phyloP scores from a whole-genome alignment of 2,329 filamentous ascomycete species.

The Aspergillus intermedius region DNA sequence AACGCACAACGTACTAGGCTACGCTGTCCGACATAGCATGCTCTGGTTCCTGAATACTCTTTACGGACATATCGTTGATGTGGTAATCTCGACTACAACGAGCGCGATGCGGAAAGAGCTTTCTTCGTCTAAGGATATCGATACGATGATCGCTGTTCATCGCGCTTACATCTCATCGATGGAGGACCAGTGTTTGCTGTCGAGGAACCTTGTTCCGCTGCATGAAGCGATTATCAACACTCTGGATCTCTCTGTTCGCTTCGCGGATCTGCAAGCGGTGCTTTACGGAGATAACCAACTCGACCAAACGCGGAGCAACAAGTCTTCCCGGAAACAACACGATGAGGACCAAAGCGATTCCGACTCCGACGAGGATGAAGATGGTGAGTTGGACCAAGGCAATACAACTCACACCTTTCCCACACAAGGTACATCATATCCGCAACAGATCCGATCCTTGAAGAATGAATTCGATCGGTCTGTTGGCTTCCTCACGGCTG shows the following conservation, averaged over 20 bases:
- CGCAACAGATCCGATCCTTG: slow-evolving; percentile 51
- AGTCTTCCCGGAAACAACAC: slow-evolving; percentile 2
- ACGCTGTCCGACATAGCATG: slow-evolving; percentile 57
- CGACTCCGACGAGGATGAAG: slow-evolving; percentile 26
- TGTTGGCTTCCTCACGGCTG: slow-evolving; percentile 64
- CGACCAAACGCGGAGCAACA: slow-evolving; percentile 19
- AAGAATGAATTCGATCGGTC: slow-evolving; percentile 58
- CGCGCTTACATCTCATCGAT: slow-evolving; percentile 56
- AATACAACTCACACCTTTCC: slow-evolving; percentile 36
- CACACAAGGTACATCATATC: slow-evolving; percentile 39
- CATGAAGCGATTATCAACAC: slow-evolving; percentile 66
- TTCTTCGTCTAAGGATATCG: slow-evolving; percentile 61
- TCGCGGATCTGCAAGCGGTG: slow-evolving; percentile 54
- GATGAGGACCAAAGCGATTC: slow-evolving; percentile 20
- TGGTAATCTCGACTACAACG: slow-evolving; percentile 61
- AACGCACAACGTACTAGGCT: slow-evolving; percentile 31
- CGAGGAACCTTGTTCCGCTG: slow-evolving; percentile 62
- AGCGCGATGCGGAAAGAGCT: slow-evolving; percentile 54
- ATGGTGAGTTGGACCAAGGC: slow-evolving; percentile 27
- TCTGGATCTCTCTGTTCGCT: slow-evolving; percentile 65
- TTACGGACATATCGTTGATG: slow-evolving; percentile 67
- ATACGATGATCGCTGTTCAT: slow-evolving; percentile 71
- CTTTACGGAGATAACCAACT: slow-evolving; percentile 33
- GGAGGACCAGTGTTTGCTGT: slow-evolving; percentile 63
- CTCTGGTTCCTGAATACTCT: slow-evolving; percentile 72